A percentile compares a stretch with the other conserved stretches of the same genome.
Conservation (phyloP, 2,329 filamentous ascomycete species). For the Botrytis deweyae region DNA sequence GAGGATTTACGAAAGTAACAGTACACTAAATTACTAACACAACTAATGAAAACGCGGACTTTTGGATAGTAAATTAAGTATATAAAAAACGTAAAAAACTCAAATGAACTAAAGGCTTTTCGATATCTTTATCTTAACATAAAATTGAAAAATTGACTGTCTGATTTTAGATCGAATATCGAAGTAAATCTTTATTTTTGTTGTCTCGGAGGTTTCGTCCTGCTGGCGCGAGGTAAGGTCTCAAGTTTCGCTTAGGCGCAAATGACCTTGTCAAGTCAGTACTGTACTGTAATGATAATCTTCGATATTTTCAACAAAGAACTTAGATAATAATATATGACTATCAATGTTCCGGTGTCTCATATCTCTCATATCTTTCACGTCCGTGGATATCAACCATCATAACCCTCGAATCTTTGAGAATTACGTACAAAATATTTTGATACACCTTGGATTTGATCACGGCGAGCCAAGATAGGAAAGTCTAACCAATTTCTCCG, state of each 20-base stretch:
- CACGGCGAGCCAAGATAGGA: neutral
- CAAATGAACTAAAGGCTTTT: neutral
- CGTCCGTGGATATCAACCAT: neutral
- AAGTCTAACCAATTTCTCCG: constrained; percentile 5
- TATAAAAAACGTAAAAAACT: neutral
- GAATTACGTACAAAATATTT: constrained; percentile 6
- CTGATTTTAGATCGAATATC: neutral
- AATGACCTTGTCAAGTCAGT: neutral
- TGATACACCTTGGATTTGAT: neutral
- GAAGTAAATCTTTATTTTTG: neutral
- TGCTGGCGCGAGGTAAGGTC: neutral
- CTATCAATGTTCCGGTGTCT: neutral
- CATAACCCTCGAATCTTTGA: neutral
- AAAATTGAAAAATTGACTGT: neutral
- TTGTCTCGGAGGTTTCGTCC: neutral
- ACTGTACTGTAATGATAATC: neutral
- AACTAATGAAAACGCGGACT: neutral
- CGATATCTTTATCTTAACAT: neutral
- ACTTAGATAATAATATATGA: neutral
- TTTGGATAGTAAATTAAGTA: neutral
- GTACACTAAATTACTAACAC: neutral
- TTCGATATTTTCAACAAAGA: neutral
- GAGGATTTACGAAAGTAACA: constrained; percentile 35
- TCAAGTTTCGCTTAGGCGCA: neutral
- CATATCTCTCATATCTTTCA: neutral